Conservation (phyloP, 139 green algal genomes). For the Coelastrella sp. region DNA sequence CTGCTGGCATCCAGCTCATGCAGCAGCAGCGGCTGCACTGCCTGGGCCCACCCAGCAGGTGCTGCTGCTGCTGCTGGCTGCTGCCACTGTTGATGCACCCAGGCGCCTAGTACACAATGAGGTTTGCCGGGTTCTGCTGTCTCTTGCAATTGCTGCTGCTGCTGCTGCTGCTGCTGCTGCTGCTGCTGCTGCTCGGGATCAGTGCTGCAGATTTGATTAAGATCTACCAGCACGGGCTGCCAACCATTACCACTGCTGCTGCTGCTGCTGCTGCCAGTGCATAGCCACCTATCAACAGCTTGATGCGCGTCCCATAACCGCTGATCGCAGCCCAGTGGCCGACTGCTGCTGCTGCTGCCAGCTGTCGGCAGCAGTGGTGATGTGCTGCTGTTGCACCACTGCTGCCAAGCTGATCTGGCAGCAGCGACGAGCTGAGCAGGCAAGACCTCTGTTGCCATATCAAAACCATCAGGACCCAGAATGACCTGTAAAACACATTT, state of each 20-base stretch:
- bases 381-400: not conserved
- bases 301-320: not conserved
- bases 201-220: too few species aligned
- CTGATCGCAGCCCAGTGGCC: not conserved
- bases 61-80: not conserved
- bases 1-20: not conserved
- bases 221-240: not conserved
- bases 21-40: not conserved
- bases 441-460: slow-evolving; percentile 48
- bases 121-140: not conserved
- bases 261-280: not conserved
- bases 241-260: not conserved
- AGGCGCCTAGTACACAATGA: not conserved
- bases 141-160: not conserved
- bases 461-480: slow-evolving; percentile 1
- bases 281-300: not conserved
- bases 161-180: not conserved
- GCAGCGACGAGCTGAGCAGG: slow-evolving; percentile 54
- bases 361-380: not conserved
- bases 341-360: slow-evolving; percentile 32
- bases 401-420: slow-evolving; percentile 52
- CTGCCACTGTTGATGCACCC: not conserved
- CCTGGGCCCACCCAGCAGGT: not conserved
- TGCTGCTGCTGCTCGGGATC: not conserved
- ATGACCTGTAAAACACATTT: not conserved